These are phyloP conservation scores for Pseudophaeomoniella oleicola DNA, from an alignment of 2,329 filamentous ascomycete genomes.

Conservation along the genomic window DNA sequence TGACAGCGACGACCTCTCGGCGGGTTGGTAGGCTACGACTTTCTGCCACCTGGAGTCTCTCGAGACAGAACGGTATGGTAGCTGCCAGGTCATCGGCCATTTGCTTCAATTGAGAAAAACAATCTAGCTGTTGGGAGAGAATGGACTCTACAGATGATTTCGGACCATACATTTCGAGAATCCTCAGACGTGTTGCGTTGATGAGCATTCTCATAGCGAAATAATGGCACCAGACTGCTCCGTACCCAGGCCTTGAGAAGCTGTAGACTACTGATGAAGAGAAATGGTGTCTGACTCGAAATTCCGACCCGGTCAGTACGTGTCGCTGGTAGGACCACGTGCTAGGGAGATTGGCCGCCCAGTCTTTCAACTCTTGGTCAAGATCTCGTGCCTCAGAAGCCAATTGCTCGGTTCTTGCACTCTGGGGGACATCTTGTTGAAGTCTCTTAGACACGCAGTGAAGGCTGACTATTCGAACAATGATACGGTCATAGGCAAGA, in stretches of 20 bases:
- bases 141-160: background rate
- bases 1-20: conserved; percentile 26
- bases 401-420: conserved; percentile 2
- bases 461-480: conserved; percentile 11
- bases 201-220: conserved; percentile 14
- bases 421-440: background rate
- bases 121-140: background rate
- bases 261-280: conserved; percentile 13
- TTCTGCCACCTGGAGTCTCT: conserved; percentile 1
- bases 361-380: conserved; percentile 5
- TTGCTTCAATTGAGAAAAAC: background rate
- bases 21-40: background rate
- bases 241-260: conserved; percentile 10
- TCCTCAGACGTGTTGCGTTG: conserved; percentile 10
- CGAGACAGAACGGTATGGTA: conserved; percentile 4
- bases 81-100: conserved; percentile 4
- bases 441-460: conserved; percentile 4
- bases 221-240: conserved; percentile 14
- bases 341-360: conserved; percentile 5
- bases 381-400: conserved; percentile 5
- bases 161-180: conserved; percentile 5
- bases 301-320: conserved; percentile 2
- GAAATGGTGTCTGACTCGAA: conserved; percentile 7
- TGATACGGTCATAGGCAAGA: conserved; percentile 15
- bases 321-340: conserved; percentile 5